Conservation (phyloP, 176 grass and related monocot species). For the Saccharum spontaneum region DNA sequence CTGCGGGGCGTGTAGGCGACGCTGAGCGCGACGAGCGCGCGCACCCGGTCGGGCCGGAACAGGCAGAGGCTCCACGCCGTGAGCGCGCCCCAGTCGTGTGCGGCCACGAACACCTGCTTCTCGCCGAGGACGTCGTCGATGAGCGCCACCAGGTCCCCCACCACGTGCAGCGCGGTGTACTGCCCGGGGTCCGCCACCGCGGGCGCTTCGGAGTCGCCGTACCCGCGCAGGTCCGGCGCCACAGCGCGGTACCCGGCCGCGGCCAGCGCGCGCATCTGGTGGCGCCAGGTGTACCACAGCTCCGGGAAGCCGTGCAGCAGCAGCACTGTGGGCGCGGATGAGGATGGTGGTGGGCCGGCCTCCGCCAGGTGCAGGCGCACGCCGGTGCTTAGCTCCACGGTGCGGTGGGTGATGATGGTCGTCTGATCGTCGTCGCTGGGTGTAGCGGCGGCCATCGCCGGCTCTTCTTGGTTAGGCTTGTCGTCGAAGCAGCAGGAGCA, state of each 20-base stretch:
- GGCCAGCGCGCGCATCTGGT: constrained; percentile 49
- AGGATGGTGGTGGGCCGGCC: neutral
- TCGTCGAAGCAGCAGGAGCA: neutral
- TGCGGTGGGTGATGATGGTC: constrained; percentile 38
- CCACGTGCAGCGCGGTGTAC: constrained; percentile 36
- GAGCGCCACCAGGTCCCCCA: constrained; percentile 43
- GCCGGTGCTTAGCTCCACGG: constrained; percentile 37
- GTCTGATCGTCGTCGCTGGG: neutral
- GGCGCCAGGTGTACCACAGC: constrained; percentile 58
- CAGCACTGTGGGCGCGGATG: constrained; percentile 19
- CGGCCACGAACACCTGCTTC: constrained; percentile 53
- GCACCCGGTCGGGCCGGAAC: constrained; percentile 58
- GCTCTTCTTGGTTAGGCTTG: neutral
- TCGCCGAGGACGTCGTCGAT: constrained; percentile 21
- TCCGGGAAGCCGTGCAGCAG: constrained; percentile 58
- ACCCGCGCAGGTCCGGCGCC: constrained; percentile 41
- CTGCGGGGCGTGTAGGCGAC: constrained; percentile 47
- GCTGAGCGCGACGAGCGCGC: constrained; percentile 55
- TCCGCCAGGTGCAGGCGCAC: constrained; percentile 48
- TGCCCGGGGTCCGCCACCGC: neutral
- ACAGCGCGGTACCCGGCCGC: constrained; percentile 41
- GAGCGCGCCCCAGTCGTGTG: constrained; percentile 67
- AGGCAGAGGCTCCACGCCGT: constrained; percentile 56
- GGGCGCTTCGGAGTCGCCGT: constrained; percentile 31
- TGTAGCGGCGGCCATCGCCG: neutral